phyloP scores from a whole-genome alignment of 352 stramenopile species.

The Elongisporangium prolatum region DNA sequence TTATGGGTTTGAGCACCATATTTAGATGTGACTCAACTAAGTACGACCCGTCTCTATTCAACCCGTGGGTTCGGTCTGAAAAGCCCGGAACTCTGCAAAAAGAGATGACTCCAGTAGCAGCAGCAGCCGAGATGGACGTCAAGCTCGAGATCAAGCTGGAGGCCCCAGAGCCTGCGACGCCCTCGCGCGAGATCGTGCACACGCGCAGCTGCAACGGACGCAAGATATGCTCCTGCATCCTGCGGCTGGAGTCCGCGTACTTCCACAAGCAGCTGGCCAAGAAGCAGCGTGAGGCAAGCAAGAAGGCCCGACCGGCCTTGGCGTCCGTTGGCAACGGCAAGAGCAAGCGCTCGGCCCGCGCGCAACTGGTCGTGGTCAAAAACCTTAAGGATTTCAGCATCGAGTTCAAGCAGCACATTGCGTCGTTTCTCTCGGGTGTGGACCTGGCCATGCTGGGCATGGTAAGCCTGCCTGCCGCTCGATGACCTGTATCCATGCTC shows the following conservation, averaged over 20 bases:
- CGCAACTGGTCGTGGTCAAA: constrained; percentile 18
- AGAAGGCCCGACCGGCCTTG: not conserved
- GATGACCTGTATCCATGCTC: constrained; percentile 2
- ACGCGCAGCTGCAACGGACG: constrained; percentile 64
- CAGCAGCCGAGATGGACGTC: not conserved
- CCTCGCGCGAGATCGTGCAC: constrained; percentile 24
- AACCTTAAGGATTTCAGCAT: constrained; percentile 49
- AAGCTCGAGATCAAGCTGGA: constrained; percentile 8
- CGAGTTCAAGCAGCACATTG: constrained; percentile 43
- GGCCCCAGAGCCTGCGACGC: not conserved
- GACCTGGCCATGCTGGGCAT: constrained; percentile 51
- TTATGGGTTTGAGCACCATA: too few species aligned
- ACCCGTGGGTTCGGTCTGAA: not conserved
- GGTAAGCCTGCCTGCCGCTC: constrained; percentile 25
- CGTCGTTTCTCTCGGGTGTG: constrained; percentile 31
- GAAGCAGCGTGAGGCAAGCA: constrained; percentile 19
- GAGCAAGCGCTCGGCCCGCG: not conserved
- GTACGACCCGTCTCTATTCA: not conserved
- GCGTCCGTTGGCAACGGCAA: not conserved
- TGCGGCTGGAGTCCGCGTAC: constrained; percentile 60
- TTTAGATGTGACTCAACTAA: too few species aligned
- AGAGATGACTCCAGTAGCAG: not conserved
- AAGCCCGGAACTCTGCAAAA: not conserved
- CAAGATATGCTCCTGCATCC: constrained; percentile 56
- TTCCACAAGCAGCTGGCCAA: constrained; percentile 66